A percentile compares a stretch with the other conserved stretches of the same genome.
Evolutionary conservation across 768 basidiomycete species (phyloP).

Genomic region (Heimioporus sp.): DNA sequence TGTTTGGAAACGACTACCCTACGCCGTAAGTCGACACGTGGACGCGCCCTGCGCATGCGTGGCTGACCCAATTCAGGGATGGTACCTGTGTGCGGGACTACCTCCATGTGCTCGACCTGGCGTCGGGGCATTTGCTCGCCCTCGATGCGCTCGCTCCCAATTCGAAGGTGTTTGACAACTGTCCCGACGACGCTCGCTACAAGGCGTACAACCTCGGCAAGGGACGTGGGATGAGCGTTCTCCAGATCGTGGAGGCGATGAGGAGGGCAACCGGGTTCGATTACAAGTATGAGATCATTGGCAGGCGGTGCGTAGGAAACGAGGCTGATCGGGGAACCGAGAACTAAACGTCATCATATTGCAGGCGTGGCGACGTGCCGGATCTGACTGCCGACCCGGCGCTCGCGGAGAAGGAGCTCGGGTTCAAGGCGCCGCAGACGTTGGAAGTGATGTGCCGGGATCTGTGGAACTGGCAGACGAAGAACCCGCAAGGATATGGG

Average conservation of each 20-base stretch:
- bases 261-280: constrained; percentile 83
- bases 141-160: constrained; percentile 73
- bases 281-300: constrained; percentile 87
- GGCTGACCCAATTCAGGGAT: constrained; percentile 50
- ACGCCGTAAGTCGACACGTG: constrained; percentile 61
- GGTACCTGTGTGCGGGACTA: constrained; percentile 99
- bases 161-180: constrained; percentile 55
- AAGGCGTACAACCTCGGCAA: constrained; percentile 98
- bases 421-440: constrained; percentile 79
- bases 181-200: constrained; percentile 57
- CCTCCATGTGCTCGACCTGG: constrained; percentile 90
- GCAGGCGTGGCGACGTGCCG: constrained; percentile 90
- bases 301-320: constrained; percentile 65
- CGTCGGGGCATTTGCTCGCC: constrained; percentile 90
- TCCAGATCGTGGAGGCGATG: constrained; percentile 96
- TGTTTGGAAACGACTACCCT: constrained; percentile 97
- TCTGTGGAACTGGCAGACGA: constrained; percentile 99
- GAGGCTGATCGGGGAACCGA: neutral
- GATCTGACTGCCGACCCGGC: constrained; percentile 93
- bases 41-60: too few species aligned
- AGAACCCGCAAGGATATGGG: constrained; percentile 76
- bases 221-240: constrained; percentile 88
- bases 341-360: constrained; percentile 2
- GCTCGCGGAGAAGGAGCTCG: constrained; percentile 89
- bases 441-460: constrained; percentile 94